Evolutionary conservation across 2,329 filamentous ascomycete species (phyloP).

Genomic region (Pleomassaria siparia): DNA sequence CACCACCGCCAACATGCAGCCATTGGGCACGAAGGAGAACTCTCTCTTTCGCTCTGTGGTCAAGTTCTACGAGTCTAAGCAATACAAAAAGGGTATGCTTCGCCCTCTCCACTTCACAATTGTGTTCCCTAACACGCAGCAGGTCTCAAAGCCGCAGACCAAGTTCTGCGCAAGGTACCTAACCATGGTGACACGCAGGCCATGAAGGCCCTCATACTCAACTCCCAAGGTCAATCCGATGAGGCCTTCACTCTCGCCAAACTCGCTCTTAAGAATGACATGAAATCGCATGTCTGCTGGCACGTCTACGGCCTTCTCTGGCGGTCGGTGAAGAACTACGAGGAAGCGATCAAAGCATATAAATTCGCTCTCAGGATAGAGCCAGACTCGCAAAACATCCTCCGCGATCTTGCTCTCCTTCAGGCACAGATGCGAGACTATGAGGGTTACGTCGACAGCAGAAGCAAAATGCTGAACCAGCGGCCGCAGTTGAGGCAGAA

Average conservation of each 20-base stretch:
- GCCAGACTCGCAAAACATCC: conserved; percentile 91
- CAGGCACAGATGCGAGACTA: conserved; percentile 98
- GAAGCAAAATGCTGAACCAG: conserved; percentile 82
- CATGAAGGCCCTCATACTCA: conserved; percentile 98
- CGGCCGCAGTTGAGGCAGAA: conserved; percentile 82
- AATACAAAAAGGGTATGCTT: conserved; percentile 79
- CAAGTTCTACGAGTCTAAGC: conserved; percentile 95
- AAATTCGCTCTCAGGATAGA: conserved; percentile 92
- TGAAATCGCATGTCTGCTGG: conserved; percentile 99
- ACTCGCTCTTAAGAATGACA: conserved; percentile 87
- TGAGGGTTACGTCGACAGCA: conserved; percentile 86
- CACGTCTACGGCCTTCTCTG: conserved; percentile 97
- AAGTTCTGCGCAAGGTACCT: conserved; percentile 91
- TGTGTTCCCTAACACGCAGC: conserved; percentile 24
- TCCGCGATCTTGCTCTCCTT: conserved; percentile 86
- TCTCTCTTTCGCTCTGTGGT: conserved; percentile 94
- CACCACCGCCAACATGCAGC: conserved; percentile 60
- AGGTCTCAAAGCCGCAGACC: conserved; percentile 93
- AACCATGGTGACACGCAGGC: conserved; percentile 98
- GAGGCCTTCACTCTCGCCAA: conserved; percentile 95
- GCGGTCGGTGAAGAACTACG: conserved; percentile 93
- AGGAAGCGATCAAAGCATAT: conserved; percentile 99
- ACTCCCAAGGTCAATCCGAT: conserved; percentile 85
- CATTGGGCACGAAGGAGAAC: conserved; percentile 81
- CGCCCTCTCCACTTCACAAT: conserved; percentile 3